Conservation (phyloP, 805 yeast genomes). For the Starmerella sp. region DNA sequence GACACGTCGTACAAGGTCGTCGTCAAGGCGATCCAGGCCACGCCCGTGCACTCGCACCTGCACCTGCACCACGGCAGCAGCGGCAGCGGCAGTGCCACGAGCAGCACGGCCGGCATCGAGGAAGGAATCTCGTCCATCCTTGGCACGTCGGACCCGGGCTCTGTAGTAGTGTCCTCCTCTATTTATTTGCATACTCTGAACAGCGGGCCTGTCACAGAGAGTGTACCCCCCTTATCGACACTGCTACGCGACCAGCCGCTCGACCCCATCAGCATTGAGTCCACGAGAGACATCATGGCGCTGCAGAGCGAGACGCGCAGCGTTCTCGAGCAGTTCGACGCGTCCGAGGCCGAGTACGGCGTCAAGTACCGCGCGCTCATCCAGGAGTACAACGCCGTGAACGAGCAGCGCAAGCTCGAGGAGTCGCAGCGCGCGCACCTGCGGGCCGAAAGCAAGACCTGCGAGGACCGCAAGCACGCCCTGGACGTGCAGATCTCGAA, state of each 20-base stretch:
- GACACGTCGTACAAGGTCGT: slow-evolving; percentile 27
- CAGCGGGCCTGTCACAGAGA: slow-evolving; percentile 4
- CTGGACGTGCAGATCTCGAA: slow-evolving; percentile 30
- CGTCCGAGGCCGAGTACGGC: slow-evolving; percentile 4
- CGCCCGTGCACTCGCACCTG: not conserved
- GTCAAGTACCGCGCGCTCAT: slow-evolving; percentile 29
- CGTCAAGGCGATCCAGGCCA: slow-evolving; percentile 26
- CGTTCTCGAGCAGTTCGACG: slow-evolving; percentile 6
- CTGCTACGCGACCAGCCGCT: not conserved
- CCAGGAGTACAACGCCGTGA: slow-evolving; percentile 26
- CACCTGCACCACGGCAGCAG: not conserved
- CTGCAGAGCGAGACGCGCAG: slow-evolving; percentile 9
- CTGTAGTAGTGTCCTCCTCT: not conserved
- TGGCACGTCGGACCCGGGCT: not conserved
- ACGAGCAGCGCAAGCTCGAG: slow-evolving; percentile 25
- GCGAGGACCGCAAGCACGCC: slow-evolving; percentile 31
- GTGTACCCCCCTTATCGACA: not conserved
- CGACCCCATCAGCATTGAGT: not conserved
- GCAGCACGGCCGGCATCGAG: not conserved
- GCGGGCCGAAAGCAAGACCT: slow-evolving; percentile 29
- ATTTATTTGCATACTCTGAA: slow-evolving; percentile 5
- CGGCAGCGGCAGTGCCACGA: not conserved
- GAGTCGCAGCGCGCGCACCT: slow-evolving; percentile 26
- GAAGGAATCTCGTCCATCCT: not conserved
- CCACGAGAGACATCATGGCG: not conserved